These are phyloP conservation scores for Astrephomene gubernaculifera DNA, from an alignment of 139 green algal species.

Conservation along the genomic window DNA sequence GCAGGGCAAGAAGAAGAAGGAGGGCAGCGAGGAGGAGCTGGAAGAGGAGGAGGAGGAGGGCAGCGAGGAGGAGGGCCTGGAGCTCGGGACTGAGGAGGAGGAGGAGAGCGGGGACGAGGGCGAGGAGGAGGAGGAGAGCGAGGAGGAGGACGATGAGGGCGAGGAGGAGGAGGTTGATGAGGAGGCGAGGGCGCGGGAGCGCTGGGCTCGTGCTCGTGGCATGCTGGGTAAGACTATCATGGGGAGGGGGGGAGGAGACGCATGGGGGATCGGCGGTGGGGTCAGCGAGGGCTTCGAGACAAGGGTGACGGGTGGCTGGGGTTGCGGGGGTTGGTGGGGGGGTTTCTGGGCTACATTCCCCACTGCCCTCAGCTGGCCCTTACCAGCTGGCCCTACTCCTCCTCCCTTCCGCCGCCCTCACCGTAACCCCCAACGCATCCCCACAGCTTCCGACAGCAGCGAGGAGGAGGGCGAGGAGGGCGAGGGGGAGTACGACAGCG, in stretches of 20 bases:
- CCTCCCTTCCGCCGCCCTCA: background rate
- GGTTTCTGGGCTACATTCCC: background rate
- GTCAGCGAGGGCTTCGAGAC: background rate
- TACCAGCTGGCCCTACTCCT: no score
- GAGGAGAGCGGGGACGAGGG: slow-evolving; percentile 45
- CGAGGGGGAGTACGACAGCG: slow-evolving; percentile 51
- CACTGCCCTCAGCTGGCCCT: no score
- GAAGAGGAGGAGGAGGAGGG: slow-evolving; percentile 27
- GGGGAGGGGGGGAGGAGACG: background rate
- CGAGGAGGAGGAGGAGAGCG: slow-evolving; percentile 28
- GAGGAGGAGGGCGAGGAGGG: slow-evolving; percentile 47
- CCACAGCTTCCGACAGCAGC: slow-evolving; percentile 20
- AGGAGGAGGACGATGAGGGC: slow-evolving; percentile 35
- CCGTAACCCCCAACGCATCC: background rate
- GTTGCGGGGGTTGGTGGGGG: background rate
- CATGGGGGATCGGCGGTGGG: background rate
- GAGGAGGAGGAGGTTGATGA: slow-evolving; percentile 58
- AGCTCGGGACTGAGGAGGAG: background rate
- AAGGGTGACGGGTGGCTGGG: background rate
- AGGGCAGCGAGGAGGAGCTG: background rate
- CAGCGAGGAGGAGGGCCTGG: background rate
- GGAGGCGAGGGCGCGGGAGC: slow-evolving; percentile 45
- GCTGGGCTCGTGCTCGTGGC: slow-evolving; percentile 73
- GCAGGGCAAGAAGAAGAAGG: slow-evolving; percentile 29
- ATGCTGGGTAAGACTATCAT: slow-evolving; percentile 56